phyloP scores from a whole-genome alignment of 2,329 filamentous ascomycete genomes.

The Scolecobasidium constrictum region DNA sequence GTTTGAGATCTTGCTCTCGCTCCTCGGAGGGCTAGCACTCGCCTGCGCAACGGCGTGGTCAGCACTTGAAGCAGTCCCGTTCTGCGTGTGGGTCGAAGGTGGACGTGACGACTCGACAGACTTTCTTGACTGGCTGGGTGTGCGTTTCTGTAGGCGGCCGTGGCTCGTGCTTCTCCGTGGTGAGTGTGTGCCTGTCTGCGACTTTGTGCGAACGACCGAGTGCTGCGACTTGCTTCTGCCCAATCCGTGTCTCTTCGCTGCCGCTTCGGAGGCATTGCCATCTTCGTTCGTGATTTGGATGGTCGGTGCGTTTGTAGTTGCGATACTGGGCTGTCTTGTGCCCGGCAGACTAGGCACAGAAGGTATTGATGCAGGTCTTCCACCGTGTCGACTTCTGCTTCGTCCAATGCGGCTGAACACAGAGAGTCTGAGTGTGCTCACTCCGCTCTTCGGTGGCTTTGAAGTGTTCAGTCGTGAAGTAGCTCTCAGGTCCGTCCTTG shows the following conservation, averaged over 20 bases:
- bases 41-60: not conserved
- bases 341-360: conserved; percentile 6
- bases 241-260: not conserved
- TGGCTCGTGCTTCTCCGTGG: not conserved
- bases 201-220: conserved; percentile 3
- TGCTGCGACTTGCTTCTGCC: not conserved
- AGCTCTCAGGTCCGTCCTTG: conserved; percentile 39
- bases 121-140: conserved; percentile 1
- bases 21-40: not conserved
- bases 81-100: not conserved
- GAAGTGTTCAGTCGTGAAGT: conserved; percentile 5
- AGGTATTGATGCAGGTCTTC: conserved; percentile 37
- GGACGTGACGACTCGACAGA: conserved; percentile 4
- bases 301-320: conserved; percentile 42
- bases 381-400: conserved; percentile 17
- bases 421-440: conserved; percentile 45
- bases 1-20: not conserved
- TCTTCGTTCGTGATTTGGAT: conserved; percentile 62
- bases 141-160: conserved; percentile 7
- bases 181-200: conserved; percentile 1
- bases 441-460: conserved; percentile 37
- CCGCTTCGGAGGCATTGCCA: conserved; percentile 9
- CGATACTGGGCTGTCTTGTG: conserved; percentile 18
- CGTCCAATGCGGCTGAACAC: conserved; percentile 5
- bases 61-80: not conserved